Evolutionary conservation across 2,329 filamentous ascomycete genomes (phyloP).

Genomic region (Biscogniauxia marginata): DNA sequence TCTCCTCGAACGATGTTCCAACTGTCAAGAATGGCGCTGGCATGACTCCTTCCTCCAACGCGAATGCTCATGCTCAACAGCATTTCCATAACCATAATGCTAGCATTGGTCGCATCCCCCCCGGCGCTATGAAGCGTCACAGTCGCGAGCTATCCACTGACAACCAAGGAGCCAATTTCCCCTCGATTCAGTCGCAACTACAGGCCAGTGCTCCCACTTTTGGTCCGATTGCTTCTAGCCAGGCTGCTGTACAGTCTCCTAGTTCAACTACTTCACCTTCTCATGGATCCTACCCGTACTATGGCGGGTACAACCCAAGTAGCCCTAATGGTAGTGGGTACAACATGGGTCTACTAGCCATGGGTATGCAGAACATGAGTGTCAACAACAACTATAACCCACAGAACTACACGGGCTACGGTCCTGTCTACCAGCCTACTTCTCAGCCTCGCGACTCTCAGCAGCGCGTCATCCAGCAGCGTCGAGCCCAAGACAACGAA

Average conservation of each 20-base stretch:
- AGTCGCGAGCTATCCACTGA: slow-evolving; percentile 68
- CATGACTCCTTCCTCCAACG: slow-evolving; percentile 40
- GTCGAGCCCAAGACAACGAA: slow-evolving; percentile 72
- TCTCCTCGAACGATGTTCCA: slow-evolving; percentile 85
- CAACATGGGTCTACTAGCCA: slow-evolving; percentile 60
- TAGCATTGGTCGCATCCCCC: slow-evolving; percentile 76
- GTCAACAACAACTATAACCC: slow-evolving; percentile 54
- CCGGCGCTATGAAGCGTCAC: slow-evolving; percentile 65
- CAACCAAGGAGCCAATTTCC: slow-evolving; percentile 45
- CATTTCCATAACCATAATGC: slow-evolving; percentile 77
- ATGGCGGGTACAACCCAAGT: slow-evolving; percentile 34
- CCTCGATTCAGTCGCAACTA: slow-evolving; percentile 67
- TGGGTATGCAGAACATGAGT: slow-evolving; percentile 67
- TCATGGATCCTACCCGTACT: slow-evolving; percentile 23
- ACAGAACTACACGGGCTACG: slow-evolving; percentile 59
- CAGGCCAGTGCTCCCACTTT: slow-evolving; percentile 81
- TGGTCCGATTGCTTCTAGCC: slow-evolving; percentile 57
- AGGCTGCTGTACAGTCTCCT: slow-evolving; percentile 28
- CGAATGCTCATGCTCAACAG: slow-evolving; percentile 61
- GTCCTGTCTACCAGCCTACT: slow-evolving; percentile 49
- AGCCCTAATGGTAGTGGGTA: slow-evolving; percentile 33
- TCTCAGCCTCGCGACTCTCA: slow-evolving; percentile 64
- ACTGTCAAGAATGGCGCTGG: slow-evolving; percentile 72
- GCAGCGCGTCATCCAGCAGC: slow-evolving; percentile 71
- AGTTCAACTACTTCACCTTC: slow-evolving; percentile 17